A percentile compares a stretch with the other conserved stretches of the same genome.
These are phyloP conservation scores for Uronychia binucleata DNA, from an alignment of 73 alveolate species.

Conservation along the genomic window DNA sequence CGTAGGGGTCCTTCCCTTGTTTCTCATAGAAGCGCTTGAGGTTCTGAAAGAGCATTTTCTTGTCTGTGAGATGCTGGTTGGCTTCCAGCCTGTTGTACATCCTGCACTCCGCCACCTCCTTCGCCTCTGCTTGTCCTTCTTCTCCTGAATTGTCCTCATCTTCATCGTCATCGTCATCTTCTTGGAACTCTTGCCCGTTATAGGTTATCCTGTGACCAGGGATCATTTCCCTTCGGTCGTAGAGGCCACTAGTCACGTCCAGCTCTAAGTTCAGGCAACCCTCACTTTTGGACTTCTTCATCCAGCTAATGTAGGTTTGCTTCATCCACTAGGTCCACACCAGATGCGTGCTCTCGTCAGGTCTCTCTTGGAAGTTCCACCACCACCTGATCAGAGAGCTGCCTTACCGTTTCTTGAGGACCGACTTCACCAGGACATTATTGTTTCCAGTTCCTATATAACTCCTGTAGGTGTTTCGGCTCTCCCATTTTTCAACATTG, in stretches of 20 bases:
- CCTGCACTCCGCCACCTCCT: not conserved
- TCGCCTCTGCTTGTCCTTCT: conserved; percentile 1
- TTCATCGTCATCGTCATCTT: conserved; percentile 16
- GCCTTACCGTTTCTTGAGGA: conserved; percentile 22
- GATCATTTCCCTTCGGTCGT: not conserved
- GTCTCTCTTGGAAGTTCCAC: not conserved
- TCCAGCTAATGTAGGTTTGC: not conserved
- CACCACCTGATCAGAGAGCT: not conserved
- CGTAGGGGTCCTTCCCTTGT: not conserved
- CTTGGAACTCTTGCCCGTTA: not conserved
- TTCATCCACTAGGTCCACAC: conserved; percentile 48
- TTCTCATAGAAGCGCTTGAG: not conserved
- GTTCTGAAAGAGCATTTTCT: not conserved
- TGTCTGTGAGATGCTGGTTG: not conserved
- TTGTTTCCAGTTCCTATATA: conserved; percentile 35
- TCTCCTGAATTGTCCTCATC: conserved; percentile 11
- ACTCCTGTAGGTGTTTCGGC: not conserved
- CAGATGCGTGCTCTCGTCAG: conserved; percentile 1
- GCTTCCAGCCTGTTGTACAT: conserved; percentile 2
- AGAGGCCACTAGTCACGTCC: not conserved
- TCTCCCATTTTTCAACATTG: not conserved
- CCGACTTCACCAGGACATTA: conserved; percentile 15
- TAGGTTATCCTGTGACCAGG: conserved; percentile 2
- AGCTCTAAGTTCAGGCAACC: not conserved
- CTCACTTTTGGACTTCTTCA: not conserved